phyloP scores from a whole-genome alignment of 495 filamentous ascomycete genomes.

The Neurospora terricola region DNA sequence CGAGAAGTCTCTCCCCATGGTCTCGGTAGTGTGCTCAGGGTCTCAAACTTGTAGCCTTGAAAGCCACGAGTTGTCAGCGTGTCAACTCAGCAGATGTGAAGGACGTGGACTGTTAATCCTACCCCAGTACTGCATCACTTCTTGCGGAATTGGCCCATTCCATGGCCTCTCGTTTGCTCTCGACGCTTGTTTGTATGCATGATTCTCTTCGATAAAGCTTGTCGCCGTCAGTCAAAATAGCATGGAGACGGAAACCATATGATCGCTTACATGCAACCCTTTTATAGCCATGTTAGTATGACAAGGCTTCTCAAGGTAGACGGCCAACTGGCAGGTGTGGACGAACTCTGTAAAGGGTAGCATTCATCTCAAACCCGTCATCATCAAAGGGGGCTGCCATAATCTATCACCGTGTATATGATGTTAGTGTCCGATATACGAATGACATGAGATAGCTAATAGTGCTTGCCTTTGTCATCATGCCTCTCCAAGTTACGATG shows the following conservation, averaged over 20 bases:
- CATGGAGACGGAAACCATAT: neutral
- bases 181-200: constrained; percentile 50
- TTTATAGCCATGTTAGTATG: constrained; percentile 11
- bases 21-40: constrained; percentile 60
- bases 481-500: constrained; percentile 89
- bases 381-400: constrained; percentile 75
- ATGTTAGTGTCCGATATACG: neutral
- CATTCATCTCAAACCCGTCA: constrained; percentile 90
- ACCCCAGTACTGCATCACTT: constrained; percentile 53
- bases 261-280: constrained; percentile 70
- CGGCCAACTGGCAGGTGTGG: neutral
- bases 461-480: constrained; percentile 83
- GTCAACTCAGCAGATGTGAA: neutral
- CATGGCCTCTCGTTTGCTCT: constrained; percentile 53
- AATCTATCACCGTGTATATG: constrained; percentile 81
- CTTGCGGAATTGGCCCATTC: constrained; percentile 20
- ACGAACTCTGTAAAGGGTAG: constrained; percentile 76
- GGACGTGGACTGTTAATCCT: neutral
- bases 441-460: neutral
- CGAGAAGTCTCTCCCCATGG: constrained; percentile 62
- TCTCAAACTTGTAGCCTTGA: constrained; percentile 93
- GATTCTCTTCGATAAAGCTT: constrained; percentile 92
- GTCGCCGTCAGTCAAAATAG: constrained; percentile 2
- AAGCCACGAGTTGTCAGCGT: constrained; percentile 4
- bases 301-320: neutral